Evolutionary conservation across 768 basidiomycete species (phyloP).

Genomic region (Leccinum imitatum): DNA sequence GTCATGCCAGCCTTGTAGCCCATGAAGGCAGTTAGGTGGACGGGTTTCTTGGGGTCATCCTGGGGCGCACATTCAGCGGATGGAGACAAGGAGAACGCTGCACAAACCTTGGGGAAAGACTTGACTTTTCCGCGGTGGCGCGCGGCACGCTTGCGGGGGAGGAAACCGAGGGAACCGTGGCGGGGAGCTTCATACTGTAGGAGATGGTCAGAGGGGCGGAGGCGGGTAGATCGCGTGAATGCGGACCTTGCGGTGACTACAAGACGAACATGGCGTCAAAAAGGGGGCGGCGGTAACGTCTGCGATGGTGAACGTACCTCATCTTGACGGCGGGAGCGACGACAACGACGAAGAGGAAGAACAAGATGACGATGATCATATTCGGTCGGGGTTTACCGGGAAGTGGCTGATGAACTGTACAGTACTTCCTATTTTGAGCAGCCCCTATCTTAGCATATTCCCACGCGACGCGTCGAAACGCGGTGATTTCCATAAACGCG

Average conservation of each 20-base stretch:
- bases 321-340: slow-evolving; percentile 44
- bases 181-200: slow-evolving; percentile 95
- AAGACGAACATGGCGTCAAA: slow-evolving; percentile 2
- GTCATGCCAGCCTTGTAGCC: slow-evolving; percentile 99
- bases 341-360: slow-evolving; percentile 16
- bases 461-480: slow-evolving; percentile 23
- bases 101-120: slow-evolving; percentile 92
- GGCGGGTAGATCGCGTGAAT: slow-evolving; percentile 21
- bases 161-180: slow-evolving; percentile 96
- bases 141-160: slow-evolving; percentile 94
- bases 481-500: slow-evolving; percentile 35
- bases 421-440: slow-evolving; percentile 18
- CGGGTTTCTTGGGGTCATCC: slow-evolving; percentile 99
- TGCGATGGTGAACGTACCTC: slow-evolving; percentile 48
- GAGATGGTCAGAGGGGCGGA: slow-evolving; percentile 21
- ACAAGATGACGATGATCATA: slow-evolving; percentile 4
- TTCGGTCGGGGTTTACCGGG: slow-evolving; percentile 27
- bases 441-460: slow-evolving; percentile 20
- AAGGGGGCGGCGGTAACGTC: not conserved
- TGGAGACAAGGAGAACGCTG: not conserved
- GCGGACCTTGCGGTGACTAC: slow-evolving; percentile 84
- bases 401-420: slow-evolving; percentile 34
- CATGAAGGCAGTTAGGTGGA: slow-evolving; percentile 96
- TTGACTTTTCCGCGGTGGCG: slow-evolving; percentile 99
- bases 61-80: slow-evolving; percentile 32